Percentiles rank a stretch among this genome's conserved stretches.
These are phyloP conservation scores for Lagerstroemia speciosa DNA, from an alignment of 345 rosid species.

Conservation along the genomic window DNA sequence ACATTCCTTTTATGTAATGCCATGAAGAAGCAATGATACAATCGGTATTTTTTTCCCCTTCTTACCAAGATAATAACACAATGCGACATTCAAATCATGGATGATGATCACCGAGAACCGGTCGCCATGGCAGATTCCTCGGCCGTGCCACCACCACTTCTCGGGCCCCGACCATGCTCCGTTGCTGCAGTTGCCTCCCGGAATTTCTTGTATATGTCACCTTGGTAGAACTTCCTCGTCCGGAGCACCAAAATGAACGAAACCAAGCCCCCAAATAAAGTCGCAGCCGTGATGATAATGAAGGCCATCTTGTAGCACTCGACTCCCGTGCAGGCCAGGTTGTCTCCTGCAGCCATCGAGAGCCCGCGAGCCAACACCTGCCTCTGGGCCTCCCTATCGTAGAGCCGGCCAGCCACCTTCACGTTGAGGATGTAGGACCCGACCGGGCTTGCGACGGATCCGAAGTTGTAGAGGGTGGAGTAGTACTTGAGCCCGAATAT, in stretches of 20 bases:
- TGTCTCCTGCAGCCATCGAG: conserved; percentile 12
- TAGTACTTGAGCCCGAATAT: conserved; percentile 38
- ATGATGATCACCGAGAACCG: neutral
- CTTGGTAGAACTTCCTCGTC: conserved; percentile 24
- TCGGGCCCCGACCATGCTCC: conserved; percentile 2
- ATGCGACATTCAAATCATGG: no score
- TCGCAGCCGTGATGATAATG: conserved; percentile 22
- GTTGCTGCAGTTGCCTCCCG: conserved; percentile 14
- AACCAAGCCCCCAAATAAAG: conserved; percentile 20
- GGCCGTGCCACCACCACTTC: neutral
- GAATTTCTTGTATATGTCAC: conserved; percentile 25
- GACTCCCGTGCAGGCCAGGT: conserved; percentile 22
- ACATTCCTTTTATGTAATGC: no score
- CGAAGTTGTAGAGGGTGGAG: conserved; percentile 28
- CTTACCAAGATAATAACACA: no score
- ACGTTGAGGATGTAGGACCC: conserved; percentile 32
- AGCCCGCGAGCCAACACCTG: conserved; percentile 20
- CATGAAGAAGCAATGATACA: no score
- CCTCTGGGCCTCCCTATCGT: conserved; percentile 29
- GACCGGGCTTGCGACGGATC: conserved; percentile 27
- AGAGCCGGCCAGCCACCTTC: conserved; percentile 26
- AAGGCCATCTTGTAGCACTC: conserved; percentile 24
- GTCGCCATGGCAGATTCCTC: neutral
- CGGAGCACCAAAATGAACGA: conserved; percentile 19
- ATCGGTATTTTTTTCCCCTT: no score